Base-by-base conservation (phyloP, 371 early-diverging fungal species). In the Fennellomyces sp. region DNA sequence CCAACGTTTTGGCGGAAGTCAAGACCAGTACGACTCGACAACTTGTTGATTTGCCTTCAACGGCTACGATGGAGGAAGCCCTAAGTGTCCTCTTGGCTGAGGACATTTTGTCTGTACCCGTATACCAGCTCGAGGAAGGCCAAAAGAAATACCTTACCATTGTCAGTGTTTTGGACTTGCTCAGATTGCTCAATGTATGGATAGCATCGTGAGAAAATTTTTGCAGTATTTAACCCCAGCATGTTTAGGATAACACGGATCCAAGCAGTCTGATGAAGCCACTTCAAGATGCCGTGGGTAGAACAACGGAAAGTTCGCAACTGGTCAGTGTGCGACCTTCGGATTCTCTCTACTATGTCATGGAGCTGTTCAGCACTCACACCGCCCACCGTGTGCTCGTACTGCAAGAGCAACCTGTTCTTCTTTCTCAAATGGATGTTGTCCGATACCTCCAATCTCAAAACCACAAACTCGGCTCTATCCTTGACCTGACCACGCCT, bases 371-470 rank as follows among this genome's bases (percentile, higher is more conserved):
- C 58, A 81, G 80, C 39, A 60, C 61, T 27, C 72, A 74, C 36
- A 60, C 72, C 5, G 66, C 71, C 8, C 86, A 86, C 57, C 78
- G 86, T 25, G 82, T 84, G 1, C 68, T 86, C 4, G 80, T 86
- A 19, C 66, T 80, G 54, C 52, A 66, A 13, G 66, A 66, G 3
- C 51, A 66, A 19, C 79, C 77, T 6, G 70, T 79, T 1, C 63
- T 88, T 17, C 50, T 85, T 7, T 84, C 85, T 6, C 88, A 88
- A 69, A 83, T 83, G 58, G 88, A 88, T 52, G 73, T 85, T 19
- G 70, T 84, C 25, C 73, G 79, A 12, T 88, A 75, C 56, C 68
- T 88, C 17, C 75, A 84, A 35, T 63, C 75, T 2, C 69, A 81
- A 45, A 86, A 86, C 36, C 88, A 88, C 65, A 68, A 72, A 27